Conservation (phyloP, 352 stramenopile genomes). For the Elongisporangium undulatum region DNA sequence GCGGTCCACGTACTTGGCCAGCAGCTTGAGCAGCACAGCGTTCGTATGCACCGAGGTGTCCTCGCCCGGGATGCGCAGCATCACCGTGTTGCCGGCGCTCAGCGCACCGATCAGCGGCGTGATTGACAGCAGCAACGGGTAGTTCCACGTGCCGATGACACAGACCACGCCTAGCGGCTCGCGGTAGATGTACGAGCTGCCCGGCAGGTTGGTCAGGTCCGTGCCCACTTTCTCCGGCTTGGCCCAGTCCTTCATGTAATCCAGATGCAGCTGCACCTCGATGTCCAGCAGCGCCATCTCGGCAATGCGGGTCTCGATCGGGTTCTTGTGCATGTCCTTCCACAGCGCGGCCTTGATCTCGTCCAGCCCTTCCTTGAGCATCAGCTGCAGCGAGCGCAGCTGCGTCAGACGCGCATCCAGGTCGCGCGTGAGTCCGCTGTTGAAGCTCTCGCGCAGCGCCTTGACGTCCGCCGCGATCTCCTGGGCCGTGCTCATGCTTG, state of each 20-base stretch:
- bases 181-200: conserved; percentile 51
- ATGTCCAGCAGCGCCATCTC: conserved; percentile 42
- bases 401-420: conserved; percentile 36
- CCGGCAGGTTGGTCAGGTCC: conserved; percentile 53
- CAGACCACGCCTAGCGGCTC: conserved; percentile 85
- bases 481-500: too few species aligned
- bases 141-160: conserved; percentile 93
- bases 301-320: conserved; percentile 49
- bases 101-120: conserved; percentile 75
- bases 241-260: conserved; percentile 68
- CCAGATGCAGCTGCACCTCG: conserved; percentile 66
- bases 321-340: conserved; percentile 71
- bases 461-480: conserved; percentile 38
- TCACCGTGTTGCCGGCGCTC: conserved; percentile 89
- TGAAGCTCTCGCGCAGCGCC: conserved; percentile 44
- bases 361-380: too few species aligned
- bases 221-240: conserved; percentile 42
- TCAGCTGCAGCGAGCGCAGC: conserved; percentile 25
- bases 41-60: conserved; percentile 57
- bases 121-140: conserved; percentile 79
- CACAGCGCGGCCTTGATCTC: too few species aligned
- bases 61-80: conserved; percentile 92
- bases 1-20: conserved; percentile 77
- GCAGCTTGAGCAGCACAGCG: conserved; percentile 44
- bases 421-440: conserved; percentile 38